A percentile compares a stretch with the other conserved stretches of the same genome.
phyloP scores from a whole-genome alignment of 257 asterid species.

The Solanum bulbocastanum region DNA sequence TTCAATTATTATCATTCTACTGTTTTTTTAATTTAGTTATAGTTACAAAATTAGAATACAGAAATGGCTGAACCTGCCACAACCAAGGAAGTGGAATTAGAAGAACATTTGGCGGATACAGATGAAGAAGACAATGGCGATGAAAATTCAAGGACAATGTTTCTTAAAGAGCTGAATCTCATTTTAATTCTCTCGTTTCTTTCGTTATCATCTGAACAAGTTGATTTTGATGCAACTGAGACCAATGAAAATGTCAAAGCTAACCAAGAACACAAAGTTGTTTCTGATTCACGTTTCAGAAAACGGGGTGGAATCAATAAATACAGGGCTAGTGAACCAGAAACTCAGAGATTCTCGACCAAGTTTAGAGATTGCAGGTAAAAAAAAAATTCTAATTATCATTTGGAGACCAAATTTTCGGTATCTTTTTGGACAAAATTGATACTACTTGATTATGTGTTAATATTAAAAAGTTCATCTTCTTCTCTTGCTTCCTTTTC shows the following conservation, averaged over 20 bases:
- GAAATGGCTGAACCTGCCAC: slow-evolving; percentile 4
- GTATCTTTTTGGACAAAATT: background rate
- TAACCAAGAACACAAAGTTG: background rate
- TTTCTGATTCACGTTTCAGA: background rate
- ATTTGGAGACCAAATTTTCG: background rate
- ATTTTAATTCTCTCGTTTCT: slow-evolving; percentile 32
- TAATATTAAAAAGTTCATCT: background rate
- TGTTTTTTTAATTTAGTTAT: no score
- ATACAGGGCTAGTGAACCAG: background rate
- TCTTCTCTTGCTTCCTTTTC: background rate
- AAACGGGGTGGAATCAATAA: background rate
- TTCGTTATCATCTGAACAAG: slow-evolving; percentile 19
- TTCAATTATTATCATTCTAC: background rate
- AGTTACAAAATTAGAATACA: background rate
- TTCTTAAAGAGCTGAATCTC: slow-evolving; percentile 28
- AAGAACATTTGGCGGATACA: background rate
- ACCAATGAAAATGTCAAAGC: background rate
- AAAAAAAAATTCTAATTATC: background rate
- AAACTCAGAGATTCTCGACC: slow-evolving; percentile 1
- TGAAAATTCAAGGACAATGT: background rate
- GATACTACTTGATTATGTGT: background rate
- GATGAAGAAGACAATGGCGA: background rate
- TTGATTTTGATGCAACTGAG: background rate
- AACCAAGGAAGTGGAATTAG: background rate
- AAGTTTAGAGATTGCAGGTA: slow-evolving; percentile 19